Evolutionary conservation across 1,284 basidiomycete species (phyloP), one percentile per base, ranked within the genome.

Genomic region (Puccinia hordei): DNA sequence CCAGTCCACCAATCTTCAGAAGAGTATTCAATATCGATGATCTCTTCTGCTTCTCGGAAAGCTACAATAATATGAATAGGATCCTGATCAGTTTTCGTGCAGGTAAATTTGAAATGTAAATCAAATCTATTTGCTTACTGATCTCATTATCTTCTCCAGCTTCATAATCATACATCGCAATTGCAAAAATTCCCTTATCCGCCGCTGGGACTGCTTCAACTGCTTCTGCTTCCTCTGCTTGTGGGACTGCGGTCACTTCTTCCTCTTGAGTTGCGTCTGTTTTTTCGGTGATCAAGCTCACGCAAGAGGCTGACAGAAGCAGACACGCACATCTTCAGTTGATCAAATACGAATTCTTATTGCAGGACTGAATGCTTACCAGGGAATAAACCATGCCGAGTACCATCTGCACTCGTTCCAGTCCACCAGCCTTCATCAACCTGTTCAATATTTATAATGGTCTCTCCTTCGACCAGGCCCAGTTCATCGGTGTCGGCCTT

Each of bases 121-220:
- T 19, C 74, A 66, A 41, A 3, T 30, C 46, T 46, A 19, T 46
- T 27, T 19, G 82, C 86, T 77, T 86, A 88, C 72, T 88, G 89
- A 82, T 69, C 72, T 78, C 78, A 73, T 80, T 80, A 73, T 80
- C 78, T 59, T 86, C 85, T 10, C 81, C 82, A 27, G 85, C 84
- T 22, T 84, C 83, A 72, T 85, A 86, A 71, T 85, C 85, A 83
- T 86, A 86, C 81, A 85, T 82, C 0, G 85, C 85, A 3, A 82
- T 84, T 24, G 84, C 83, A 38, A 75, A 80, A 0, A 82, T 81
- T 2, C 82, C 83, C 30, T 81, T 63, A 1, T 72, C 41, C 24
- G 0, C 97, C 96, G 85, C 98, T 95, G 81, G 99, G 88, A 85
- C 98, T 19, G n/a, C 66, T 30, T 49, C 24, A 88, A 85, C 98